Base-by-base conservation (phyloP, 164 flowering plant species). In the Vitis vinifera region DNA sequence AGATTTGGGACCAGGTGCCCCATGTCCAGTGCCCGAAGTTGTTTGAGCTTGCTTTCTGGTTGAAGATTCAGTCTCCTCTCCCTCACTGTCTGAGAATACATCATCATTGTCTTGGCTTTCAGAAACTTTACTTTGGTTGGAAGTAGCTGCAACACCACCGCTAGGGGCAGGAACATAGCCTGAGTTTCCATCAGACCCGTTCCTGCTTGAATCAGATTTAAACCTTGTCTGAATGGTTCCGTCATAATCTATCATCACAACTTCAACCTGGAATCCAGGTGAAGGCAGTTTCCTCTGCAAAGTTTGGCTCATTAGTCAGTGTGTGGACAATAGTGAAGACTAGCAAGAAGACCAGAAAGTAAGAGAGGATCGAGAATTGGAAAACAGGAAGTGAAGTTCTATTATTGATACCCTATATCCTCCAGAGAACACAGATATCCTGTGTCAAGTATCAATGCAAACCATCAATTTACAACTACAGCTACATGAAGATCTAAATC, bases 201-300 rank as follows among this genome's bases (percentile, higher is more conserved):
- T 72, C 51, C 57, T 62, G 60, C 84, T 50, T 62, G 79, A 73
- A 62, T 79, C 83, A n/a, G 81, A 58, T 68, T 82, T 78, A 31
- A 87, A 29, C 16, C 51, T 76, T 65, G 87, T 52, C 10, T 86
- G 76, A 50, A 73, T 37, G 44, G 85, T 73, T 10, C 80, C 86
- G 74, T 89, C 86, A 66, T 80, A 88, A 75, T 93, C 97, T 50
- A 86, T 73, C 77, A 95, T 83, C 69, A 95, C 97, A 70, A 95
- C 75, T 81, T 95, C 99, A n/a, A 93, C 89, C 78, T 87, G 89
- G 77, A 95, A 91, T 31, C 98, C 99, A 8, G 98, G 98, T 55
- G 93, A 89, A 66, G 98, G 97, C 49, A 95, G 75, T 75, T 93
- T 95, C 77, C 98, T 85, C 99, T 95, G 93, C 80, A 73, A 63